Conservation (phyloP, 2,329 filamentous ascomycete genomes). For the Alternaria brassicicola region DNA sequence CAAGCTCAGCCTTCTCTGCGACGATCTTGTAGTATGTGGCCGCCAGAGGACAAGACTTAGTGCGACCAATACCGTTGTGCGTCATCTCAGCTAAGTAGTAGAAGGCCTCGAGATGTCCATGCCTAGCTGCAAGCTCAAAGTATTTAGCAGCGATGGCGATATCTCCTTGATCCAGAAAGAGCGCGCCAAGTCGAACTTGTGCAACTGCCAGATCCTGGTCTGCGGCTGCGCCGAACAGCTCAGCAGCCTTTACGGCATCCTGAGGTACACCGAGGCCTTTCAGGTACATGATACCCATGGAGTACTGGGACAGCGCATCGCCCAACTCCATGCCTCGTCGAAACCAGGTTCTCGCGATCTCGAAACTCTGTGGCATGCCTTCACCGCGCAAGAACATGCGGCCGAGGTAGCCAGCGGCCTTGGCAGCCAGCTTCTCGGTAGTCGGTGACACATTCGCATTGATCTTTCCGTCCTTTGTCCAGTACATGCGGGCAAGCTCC, state of each 20-base stretch:
- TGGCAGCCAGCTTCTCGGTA: conserved; percentile 79
- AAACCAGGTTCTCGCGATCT: conserved; percentile 81
- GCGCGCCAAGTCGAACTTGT: conserved; percentile 79
- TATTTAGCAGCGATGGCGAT: conserved; percentile 79
- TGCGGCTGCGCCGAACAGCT: conserved; percentile 77
- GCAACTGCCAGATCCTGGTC: conserved; percentile 81
- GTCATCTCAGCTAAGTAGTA: conserved; percentile 92
- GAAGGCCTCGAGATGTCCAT: conserved; percentile 84
- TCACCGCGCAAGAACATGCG: conserved; percentile 90
- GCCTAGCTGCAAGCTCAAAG: conserved; percentile 83
- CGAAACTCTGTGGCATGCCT: conserved; percentile 78
- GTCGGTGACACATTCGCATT: conserved; percentile 71
- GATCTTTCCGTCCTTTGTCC: conserved; percentile 77
- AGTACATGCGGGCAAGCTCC: conserved; percentile 78
- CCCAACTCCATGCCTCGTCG: conserved; percentile 75
- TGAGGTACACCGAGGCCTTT: conserved; percentile 74
- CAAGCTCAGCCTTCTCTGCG: conserved; percentile 84
- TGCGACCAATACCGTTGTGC: conserved; percentile 77
- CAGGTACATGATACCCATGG: conserved; percentile 81
- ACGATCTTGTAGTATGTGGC: conserved; percentile 88
- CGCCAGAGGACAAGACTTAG: conserved; percentile 77
- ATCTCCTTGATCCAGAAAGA: conserved; percentile 90
- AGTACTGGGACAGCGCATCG: conserved; percentile 84
- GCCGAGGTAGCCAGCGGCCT: conserved; percentile 85
- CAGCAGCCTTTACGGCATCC: conserved; percentile 73